Base-by-base conservation (phyloP, 2,329 filamentous ascomycete genomes). In the Orbilia brochopaga region DNA sequence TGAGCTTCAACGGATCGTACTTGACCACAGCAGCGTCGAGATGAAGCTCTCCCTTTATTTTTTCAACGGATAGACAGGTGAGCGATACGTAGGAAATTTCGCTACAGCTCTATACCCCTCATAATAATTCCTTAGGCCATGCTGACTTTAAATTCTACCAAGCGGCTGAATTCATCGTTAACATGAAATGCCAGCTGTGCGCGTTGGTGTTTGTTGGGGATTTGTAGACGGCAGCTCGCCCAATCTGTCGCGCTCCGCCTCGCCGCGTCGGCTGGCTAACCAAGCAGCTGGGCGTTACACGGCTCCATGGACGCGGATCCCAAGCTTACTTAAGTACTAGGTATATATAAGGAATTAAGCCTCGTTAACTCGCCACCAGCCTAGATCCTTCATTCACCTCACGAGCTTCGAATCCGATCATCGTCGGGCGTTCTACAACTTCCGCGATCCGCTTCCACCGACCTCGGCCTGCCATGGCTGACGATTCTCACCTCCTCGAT, bases 171-270 rank as follows among this genome's bases (percentile, higher is more conserved):
- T n/a, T n/a, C n/a, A n/a, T n/a, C n/a, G n/a, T n/a, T n/a, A n/a
- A n/a, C n/a, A n/a, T n/a, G n/a, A n/a, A n/a, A n/a, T n/a, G n/a
- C n/a, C n/a, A n/a, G n/a, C n/a, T n/a, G 27, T 3, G 3, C 27
- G 44, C 44, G 44, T 48, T 48, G 44, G 27, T 8, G 27, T 32
- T 32, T 48, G 44, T 48, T 19, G 44, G 44, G 44, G 17, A 21
- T 48, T 19, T 23, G 19, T 10, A 19, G 44, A 15, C n/a, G 37
- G 13, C 37, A 42, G 44, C 44, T 48, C 5, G 19, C 44, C 44
- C 44, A 21, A 21, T 48, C 44, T 23, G 44, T 48, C 44, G 11
- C 44, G 17, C 44, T 5, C 19, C n/a, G 4, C n/a, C 44, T 48
- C 44, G 15, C 7, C 44, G 8, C 15, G n/a, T 17, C 11, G 37